Base-by-base conservation (phyloP, 2,329 filamentous ascomycete species). In the Volutella citrinella region DNA sequence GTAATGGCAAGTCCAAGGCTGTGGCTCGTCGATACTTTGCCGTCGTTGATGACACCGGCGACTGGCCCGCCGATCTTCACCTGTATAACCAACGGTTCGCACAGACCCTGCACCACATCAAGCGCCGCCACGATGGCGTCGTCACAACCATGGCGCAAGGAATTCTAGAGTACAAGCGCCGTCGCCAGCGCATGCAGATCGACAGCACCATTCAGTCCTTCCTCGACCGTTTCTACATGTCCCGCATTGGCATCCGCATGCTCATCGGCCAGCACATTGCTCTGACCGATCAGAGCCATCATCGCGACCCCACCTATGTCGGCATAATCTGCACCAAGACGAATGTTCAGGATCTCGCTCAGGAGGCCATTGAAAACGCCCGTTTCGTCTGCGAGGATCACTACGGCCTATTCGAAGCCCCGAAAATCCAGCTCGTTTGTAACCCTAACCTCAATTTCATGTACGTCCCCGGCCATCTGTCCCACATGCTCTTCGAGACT, bases 141-240 rank as follows among this genome's bases (percentile, higher is more conserved):
- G 93, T 98, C 30, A 98, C 93, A 13, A 98, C 93, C 7, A 93
- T 98, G 65, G 93, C 93, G 6, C 91, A 98, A 65, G 93, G 93
- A 40, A 96, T 98, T 49, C 76, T 97, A 39, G 93, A 98, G 67
- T 98, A 95, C 74, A 98, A 98, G 70, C 87, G 91, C 36, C 91
- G 85, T 60, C 80, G 89, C 43, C 93, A 98, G 73, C 82, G 93
- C 34, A 93, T 97, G 84, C 93, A 97, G 60, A 98, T 98, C 56
- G 93, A 97, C 66, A 84, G 90, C 60, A 94, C 90, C 52, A 96
- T 98, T 40, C 93, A 98, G 63, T 84, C 88, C 35, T 98, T 98
- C 71, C 80, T 98, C 48, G 93, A 98, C 67, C 87, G 93, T 40
- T 98, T 98, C 67, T 98, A 98, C 74, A 98, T 98, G 93, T 96